A percentile compares a stretch with the other conserved stretches of the same genome.
Conservation (phyloP, 2,329 filamentous ascomycete species). For the Boeremia lycopersici region DNA sequence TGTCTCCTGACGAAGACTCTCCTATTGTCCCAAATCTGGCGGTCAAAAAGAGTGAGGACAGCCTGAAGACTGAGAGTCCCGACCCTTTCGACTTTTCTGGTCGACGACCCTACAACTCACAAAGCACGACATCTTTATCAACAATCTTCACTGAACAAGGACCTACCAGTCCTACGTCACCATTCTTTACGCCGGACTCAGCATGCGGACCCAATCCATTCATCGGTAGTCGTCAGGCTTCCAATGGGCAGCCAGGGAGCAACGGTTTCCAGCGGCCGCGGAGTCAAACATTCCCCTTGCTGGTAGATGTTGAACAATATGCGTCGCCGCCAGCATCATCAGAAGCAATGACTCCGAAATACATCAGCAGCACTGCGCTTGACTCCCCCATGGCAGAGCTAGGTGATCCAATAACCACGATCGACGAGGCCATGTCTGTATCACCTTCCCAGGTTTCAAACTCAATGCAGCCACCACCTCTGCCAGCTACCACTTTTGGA, state of each 20-base stretch:
- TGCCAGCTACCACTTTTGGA: constrained; percentile 47
- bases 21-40: constrained; percentile 69
- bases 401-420: constrained; percentile 43
- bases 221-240: constrained; percentile 57
- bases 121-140: constrained; percentile 68
- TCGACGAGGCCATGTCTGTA: constrained; percentile 51
- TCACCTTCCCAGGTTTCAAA: constrained; percentile 45
- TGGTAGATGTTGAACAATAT: constrained; percentile 66
- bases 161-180: constrained; percentile 74
- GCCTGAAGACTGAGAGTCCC: constrained; percentile 62
- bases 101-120: constrained; percentile 69
- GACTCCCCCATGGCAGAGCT: constrained; percentile 60
- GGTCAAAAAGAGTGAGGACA: constrained; percentile 72
- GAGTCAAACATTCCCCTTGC: constrained; percentile 83
- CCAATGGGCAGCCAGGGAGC: constrained; percentile 54
- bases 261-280: constrained; percentile 74
- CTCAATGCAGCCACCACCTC: constrained; percentile 55
- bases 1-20: constrained; percentile 71
- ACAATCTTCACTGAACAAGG: constrained; percentile 71
- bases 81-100: constrained; percentile 65
- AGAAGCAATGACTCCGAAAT: constrained; percentile 63
- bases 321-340: constrained; percentile 57
- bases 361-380: constrained; percentile 53
- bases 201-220: constrained; percentile 68
- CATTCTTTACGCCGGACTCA: constrained; percentile 79